phyloP scores from a whole-genome alignment of 2,329 filamentous ascomycete species.

The Ophiostoma piceae region DNA sequence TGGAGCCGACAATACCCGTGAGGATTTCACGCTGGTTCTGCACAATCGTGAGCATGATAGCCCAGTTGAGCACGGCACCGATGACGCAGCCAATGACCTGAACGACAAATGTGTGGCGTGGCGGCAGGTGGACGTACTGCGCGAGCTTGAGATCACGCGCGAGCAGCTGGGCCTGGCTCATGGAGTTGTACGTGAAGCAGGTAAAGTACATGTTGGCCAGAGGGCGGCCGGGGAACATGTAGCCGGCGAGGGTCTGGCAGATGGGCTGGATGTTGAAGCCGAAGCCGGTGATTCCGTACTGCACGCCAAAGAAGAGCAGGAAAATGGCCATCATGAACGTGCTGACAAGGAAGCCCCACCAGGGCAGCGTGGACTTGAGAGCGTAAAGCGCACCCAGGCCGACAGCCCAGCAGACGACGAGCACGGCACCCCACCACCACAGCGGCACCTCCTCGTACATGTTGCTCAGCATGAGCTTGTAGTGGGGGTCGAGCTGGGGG shows the following conservation, averaged over 20 bases:
- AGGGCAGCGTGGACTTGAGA: slow-evolving; percentile 36
- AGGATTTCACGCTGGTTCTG: slow-evolving; percentile 36
- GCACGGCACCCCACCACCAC: slow-evolving; percentile 30
- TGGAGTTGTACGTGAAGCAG: slow-evolving; percentile 34
- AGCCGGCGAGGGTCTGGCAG: slow-evolving; percentile 47
- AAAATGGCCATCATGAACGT: slow-evolving; percentile 36
- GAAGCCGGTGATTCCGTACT: slow-evolving; percentile 39
- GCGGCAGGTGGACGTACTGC: slow-evolving; percentile 38
- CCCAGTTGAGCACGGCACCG: slow-evolving; percentile 43
- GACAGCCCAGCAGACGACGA: slow-evolving; percentile 35
- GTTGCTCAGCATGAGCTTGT: slow-evolving; percentile 27
- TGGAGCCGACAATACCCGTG: slow-evolving; percentile 35
- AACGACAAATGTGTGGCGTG: slow-evolving; percentile 41
- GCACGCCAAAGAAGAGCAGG: slow-evolving; percentile 39
- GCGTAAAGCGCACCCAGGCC: slow-evolving; percentile 39
- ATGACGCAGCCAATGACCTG: slow-evolving; percentile 38
- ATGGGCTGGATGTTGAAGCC: slow-evolving; percentile 37
- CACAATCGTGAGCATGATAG: slow-evolving; percentile 39
- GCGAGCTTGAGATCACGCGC: slow-evolving; percentile 37
- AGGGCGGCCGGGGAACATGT: slow-evolving; percentile 40
- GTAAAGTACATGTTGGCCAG: slow-evolving; percentile 44
- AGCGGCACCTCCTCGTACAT: slow-evolving; percentile 25
- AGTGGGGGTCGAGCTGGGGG: slow-evolving; percentile 34
- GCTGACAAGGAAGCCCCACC: slow-evolving; percentile 41
- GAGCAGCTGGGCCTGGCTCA: slow-evolving; percentile 34